Evolutionary conservation across 2,329 filamentous ascomycete genomes (phyloP).

Genomic region (Aureobasidium lini): DNA sequence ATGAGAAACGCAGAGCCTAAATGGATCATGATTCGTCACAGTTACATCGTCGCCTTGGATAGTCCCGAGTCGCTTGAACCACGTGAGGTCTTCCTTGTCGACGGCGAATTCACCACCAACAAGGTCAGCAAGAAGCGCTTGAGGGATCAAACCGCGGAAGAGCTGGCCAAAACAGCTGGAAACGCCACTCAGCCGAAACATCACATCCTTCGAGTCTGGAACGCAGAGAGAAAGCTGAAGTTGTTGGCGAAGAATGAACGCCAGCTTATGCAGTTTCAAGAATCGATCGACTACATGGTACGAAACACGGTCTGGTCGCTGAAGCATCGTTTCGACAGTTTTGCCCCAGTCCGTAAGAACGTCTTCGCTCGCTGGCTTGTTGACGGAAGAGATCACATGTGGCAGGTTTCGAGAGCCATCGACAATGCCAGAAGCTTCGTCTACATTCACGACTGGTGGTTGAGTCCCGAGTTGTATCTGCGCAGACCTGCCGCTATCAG

Average conservation of each 20-base stretch:
- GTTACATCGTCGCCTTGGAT: constrained; percentile 96
- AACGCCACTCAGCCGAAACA: constrained; percentile 61
- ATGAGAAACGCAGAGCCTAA: constrained; percentile 69
- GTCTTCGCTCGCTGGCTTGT: constrained; percentile 96
- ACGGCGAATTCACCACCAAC: constrained; percentile 76
- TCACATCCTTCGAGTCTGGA: constrained; percentile 80
- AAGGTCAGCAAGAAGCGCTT: constrained; percentile 52
- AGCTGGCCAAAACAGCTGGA: constrained; percentile 55
- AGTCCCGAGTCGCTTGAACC: constrained; percentile 98
- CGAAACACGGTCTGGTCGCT: constrained; percentile 74
- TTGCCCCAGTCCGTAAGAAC: constrained; percentile 77
- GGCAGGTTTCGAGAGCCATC: constrained; percentile 94
- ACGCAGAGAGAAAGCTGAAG: constrained; percentile 86
- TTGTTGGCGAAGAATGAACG: constrained; percentile 86
- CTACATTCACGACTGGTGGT: constrained; percentile 99
- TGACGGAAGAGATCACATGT: constrained; percentile 97
- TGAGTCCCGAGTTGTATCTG: constrained; percentile 94
- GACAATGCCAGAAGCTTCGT: constrained; percentile 97
- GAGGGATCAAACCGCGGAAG: constrained; percentile 48
- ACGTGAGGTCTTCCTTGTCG: constrained; percentile 96
- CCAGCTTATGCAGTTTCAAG: constrained; percentile 84
- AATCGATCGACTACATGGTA: constrained; percentile 83
- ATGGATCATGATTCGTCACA: constrained; percentile 97
- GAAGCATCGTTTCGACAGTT: constrained; percentile 83
- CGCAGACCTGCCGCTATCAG: constrained; percentile 88